A percentile compares a stretch with the other conserved stretches of the same genome.
Evolutionary conservation across 106 monocot genomes (phyloP).

Genomic region (Dendrobium officinale): DNA sequence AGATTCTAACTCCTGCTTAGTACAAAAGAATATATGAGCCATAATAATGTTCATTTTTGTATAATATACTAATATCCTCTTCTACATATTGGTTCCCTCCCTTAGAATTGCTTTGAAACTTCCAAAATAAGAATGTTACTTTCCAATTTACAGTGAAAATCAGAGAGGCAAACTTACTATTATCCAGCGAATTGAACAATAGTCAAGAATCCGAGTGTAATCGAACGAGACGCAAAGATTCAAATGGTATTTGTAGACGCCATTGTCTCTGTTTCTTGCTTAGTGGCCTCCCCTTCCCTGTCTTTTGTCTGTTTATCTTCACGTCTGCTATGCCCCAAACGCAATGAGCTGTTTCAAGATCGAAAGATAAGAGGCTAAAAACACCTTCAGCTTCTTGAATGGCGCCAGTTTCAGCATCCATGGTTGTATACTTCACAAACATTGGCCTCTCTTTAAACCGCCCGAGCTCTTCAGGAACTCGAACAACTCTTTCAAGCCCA

Average conservation of each 20-base stretch:
- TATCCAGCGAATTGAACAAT: too few species aligned
- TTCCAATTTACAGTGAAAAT: too few species aligned
- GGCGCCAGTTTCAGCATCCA: neutral
- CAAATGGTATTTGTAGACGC: slow-evolving; percentile 17
- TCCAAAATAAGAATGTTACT: too few species aligned
- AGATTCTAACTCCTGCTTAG: too few species aligned
- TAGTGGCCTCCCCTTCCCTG: slow-evolving; percentile 31
- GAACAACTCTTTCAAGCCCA: slow-evolving; percentile 20
- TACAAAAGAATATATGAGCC: too few species aligned
- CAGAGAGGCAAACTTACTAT: neutral
- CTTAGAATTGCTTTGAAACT: too few species aligned
- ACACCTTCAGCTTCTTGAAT: slow-evolving; percentile 63
- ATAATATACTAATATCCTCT: too few species aligned
- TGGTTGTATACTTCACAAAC: slow-evolving; percentile 16
- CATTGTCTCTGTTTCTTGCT: slow-evolving; percentile 29
- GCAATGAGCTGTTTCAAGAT: slow-evolving; percentile 47
- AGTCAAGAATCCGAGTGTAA: slow-evolving; percentile 20
- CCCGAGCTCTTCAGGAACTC: slow-evolving; percentile 20
- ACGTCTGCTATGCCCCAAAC: slow-evolving; percentile 86
- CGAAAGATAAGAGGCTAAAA: slow-evolving; percentile 65
- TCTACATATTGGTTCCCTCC: too few species aligned
- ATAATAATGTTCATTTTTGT: too few species aligned
- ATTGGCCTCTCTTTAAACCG: slow-evolving; percentile 26
- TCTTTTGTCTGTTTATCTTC: slow-evolving; percentile 59
- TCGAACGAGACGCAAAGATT: slow-evolving; percentile 17